Evolutionary conservation across 768 basidiomycete species (phyloP).

Genomic region (Mycena chlorophos): DNA sequence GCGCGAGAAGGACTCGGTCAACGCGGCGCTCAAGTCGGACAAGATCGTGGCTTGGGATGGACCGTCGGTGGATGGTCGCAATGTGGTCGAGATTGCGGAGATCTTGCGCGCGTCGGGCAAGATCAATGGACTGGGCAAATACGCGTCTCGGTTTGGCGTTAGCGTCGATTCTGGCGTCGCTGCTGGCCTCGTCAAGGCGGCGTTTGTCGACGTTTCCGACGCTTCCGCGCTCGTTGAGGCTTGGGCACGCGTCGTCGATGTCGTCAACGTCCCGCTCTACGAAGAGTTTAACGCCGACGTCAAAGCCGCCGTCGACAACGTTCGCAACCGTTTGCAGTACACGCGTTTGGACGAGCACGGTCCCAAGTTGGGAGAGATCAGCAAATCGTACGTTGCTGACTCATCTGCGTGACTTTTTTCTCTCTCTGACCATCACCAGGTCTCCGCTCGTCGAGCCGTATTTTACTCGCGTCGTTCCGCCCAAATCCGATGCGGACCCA

Average conservation of each 20-base stretch:
- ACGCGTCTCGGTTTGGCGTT: conserved; percentile 68
- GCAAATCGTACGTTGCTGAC: conserved; percentile 55
- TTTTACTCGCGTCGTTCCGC: conserved; percentile 77
- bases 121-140: conserved; percentile 58
- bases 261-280: conserved; percentile 87
- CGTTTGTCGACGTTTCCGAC: conserved; percentile 50
- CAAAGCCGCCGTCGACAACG: conserved; percentile 68
- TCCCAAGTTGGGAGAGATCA: conserved; percentile 81
- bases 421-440: conserved; percentile 39
- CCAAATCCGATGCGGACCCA: conserved; percentile 40
- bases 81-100: conserved; percentile 63
- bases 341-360: conserved; percentile 80
- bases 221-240: conserved; percentile 59
- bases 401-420: background rate
- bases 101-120: conserved; percentile 54
- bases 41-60: conserved; percentile 62
- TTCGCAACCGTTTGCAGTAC: conserved; percentile 78
- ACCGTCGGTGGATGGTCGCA: conserved; percentile 56
- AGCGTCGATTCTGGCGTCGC: conserved; percentile 62
- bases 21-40: conserved; percentile 50
- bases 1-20: conserved; percentile 61
- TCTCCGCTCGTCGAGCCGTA: conserved; percentile 86
- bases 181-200: conserved; percentile 75
- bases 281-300: conserved; percentile 83
- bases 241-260: conserved; percentile 80